Base-by-base conservation (phyloP, 345 rosid species). In the Capsella bursapastoris region DNA sequence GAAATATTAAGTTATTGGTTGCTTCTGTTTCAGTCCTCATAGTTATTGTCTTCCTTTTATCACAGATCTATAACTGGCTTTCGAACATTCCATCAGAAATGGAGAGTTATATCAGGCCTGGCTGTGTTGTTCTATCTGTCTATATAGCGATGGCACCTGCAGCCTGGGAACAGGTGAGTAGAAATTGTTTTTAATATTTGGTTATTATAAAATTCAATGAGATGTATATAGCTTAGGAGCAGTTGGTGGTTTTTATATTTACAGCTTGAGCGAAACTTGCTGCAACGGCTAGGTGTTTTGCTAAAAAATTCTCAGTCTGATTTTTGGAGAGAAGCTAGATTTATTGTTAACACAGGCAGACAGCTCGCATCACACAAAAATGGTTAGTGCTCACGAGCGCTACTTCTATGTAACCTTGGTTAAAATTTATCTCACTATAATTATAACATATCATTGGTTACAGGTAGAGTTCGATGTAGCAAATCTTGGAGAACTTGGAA, bases 51-150 rank as follows among this genome's bases (percentile, higher is more conserved):
- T 40, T 10, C 57, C 64, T 55, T 74, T 18, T 78, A 49, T 82
- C 58, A 41, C 87, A 92, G 98, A 89, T 90, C 60, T 87, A 78
- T 81, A 87, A 82, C 78, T 92, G 98, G 98, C 95, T 90, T 76
- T 89, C 95, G 40, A 92, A 57, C 79, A 83, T 95, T 82, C 98
- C 98, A 45, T 84, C 90, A 47, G 98, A 92, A 64, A 90, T 92
- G 98, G 98, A 92, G 83, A 90, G 98, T 83, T 90, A 89, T 84
- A 90, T 92, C 76, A 89, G 98, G 80, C 97, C 97, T 60, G 98
- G 98, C 50, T 92, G 98, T 73, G 89, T 92, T 77, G 86, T 92
- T 64, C 83, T 93, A 44, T 84, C 98, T 10, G 64, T 93, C 49
- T 93, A 93, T 77, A 37, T 93, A 73, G 89, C 94, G 2, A 93